Percentiles rank a stretch among this genome's conserved stretches.
Conservation (phyloP, 257 asterid genomes). For the Fraxinus excelsior region DNA sequence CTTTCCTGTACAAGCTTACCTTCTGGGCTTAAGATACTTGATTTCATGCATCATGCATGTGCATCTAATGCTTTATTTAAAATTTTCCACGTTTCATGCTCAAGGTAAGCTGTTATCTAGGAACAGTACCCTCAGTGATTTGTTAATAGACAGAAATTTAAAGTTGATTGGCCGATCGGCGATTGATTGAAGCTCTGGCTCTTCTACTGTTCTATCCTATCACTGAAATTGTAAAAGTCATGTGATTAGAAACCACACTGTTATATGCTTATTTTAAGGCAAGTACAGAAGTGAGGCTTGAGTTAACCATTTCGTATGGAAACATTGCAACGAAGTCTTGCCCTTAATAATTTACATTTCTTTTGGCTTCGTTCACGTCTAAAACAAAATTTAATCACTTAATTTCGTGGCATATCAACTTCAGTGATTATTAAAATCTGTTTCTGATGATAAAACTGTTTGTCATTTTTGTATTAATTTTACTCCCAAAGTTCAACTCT, state of each 20-base stretch:
- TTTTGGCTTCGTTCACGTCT: slow-evolving; percentile 8
- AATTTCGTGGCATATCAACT: slow-evolving; percentile 12
- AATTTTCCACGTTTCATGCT: slow-evolving; percentile 21
- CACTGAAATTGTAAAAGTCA: not conserved
- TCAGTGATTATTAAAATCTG: slow-evolving; percentile 1
- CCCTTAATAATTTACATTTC: not conserved
- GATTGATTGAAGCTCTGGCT: slow-evolving; percentile 2
- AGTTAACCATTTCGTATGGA: not conserved
- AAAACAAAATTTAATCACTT: not conserved
- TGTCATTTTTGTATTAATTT: too few relatives aligned
- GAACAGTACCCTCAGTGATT: not conserved
- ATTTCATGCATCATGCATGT: slow-evolving; percentile 35
- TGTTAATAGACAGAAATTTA: not conserved
- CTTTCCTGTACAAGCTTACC: slow-evolving; percentile 41
- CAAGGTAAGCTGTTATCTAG: slow-evolving; percentile 14
- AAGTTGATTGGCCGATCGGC: not conserved
- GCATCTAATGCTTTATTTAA: slow-evolving; percentile 29
- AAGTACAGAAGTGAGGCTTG: slow-evolving; percentile 2
- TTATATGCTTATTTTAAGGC: not conserved
- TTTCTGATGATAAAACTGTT: not conserved
- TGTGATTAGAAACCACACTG: not conserved
- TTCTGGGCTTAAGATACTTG: slow-evolving; percentile 35
- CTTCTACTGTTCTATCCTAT: not conserved
- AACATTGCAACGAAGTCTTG: not conserved
- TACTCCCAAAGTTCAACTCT: not conserved